These are phyloP conservation scores for Penicillium sp. DNA, from an alignment of 2,329 filamentous ascomycete species.

Conservation along the genomic window DNA sequence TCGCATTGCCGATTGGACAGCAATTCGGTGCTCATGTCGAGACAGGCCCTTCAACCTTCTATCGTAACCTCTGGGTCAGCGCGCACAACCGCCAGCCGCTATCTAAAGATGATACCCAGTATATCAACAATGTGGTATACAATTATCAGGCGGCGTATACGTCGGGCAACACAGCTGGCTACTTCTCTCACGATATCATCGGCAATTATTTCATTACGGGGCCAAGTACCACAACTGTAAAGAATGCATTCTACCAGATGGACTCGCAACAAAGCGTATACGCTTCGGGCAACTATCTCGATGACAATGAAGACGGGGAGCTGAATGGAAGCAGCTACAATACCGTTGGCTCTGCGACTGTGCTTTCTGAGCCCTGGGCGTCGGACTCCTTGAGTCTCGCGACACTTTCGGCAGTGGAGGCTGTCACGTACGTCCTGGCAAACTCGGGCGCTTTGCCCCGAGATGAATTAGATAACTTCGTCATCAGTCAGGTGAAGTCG, in stretches of 20 bases:
- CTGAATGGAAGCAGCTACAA: slow-evolving; percentile 4
- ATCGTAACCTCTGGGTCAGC: slow-evolving; percentile 6
- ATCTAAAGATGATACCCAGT: slow-evolving; percentile 2
- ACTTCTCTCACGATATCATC: slow-evolving; percentile 6
- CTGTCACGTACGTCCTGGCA: neutral
- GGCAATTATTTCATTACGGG: slow-evolving; percentile 9
- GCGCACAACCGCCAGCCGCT: slow-evolving; percentile 2
- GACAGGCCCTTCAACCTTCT: slow-evolving; percentile 4
- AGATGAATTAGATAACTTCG: slow-evolving; percentile 2
- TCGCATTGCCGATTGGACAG: slow-evolving; percentile 1
- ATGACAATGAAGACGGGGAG: slow-evolving; percentile 4
- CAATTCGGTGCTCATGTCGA: slow-evolving; percentile 4
- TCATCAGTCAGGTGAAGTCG: neutral
- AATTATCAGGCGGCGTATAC: slow-evolving; percentile 5
- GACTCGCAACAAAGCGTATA: slow-evolving; percentile 2
- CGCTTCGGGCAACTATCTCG: slow-evolving; percentile 5
- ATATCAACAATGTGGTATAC: slow-evolving; percentile 5
- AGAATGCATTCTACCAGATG: slow-evolving; percentile 6
- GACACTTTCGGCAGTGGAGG: neutral
- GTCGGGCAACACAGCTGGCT: neutral
- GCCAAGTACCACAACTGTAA: neutral
- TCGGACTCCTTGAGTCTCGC: slow-evolving; percentile 3
- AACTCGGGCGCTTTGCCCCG: slow-evolving; percentile 1
- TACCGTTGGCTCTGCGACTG: slow-evolving; percentile 2
- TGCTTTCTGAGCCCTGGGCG: slow-evolving; percentile 4